phyloP scores from a whole-genome alignment of 2,329 filamentous ascomycete genomes.

The Dichotomopilus funicola region DNA sequence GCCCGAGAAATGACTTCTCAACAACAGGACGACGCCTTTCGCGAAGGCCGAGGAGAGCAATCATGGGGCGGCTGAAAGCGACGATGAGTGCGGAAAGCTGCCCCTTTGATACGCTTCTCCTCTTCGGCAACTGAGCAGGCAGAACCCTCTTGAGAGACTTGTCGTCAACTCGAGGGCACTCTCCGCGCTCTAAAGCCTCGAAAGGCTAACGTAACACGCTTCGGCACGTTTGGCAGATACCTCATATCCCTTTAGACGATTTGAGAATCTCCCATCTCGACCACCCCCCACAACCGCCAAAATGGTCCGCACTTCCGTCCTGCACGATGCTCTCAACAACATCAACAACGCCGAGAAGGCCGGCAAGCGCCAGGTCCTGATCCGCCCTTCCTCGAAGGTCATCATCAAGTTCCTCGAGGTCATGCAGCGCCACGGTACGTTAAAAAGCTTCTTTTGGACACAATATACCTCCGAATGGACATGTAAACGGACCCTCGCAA shows the following conservation, averaged over 20 bases:
- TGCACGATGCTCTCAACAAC: conserved; percentile 97
- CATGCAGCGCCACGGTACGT: conserved; percentile 99
- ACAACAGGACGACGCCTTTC: conserved; percentile 26
- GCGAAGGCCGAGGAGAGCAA: conserved; percentile 56
- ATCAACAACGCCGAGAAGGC: conserved; percentile 99
- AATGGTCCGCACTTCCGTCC: conserved; percentile 98
- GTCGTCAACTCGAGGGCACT: conserved; percentile 52
- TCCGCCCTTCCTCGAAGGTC: conserved; percentile 98
- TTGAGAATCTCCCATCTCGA: conserved; percentile 66
- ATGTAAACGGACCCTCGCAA: conserved; percentile 16
- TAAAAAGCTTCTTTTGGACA: background rate
- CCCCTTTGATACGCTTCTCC: conserved; percentile 54
- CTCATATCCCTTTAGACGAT: conserved; percentile 55
- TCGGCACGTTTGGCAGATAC: conserved; percentile 48
- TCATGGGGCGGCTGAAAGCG: conserved; percentile 35
- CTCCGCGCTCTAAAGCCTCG: conserved; percentile 56
- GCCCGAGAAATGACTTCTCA: conserved; percentile 25
- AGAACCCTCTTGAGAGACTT: conserved; percentile 53
- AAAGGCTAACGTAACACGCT: conserved; percentile 58
- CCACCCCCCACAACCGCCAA: conserved; percentile 55
- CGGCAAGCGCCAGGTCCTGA: conserved; percentile 98
- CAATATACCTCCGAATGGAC: background rate
- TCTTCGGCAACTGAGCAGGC: conserved; percentile 58
- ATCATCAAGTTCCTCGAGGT: conserved; percentile 98
- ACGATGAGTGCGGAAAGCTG: conserved; percentile 2